phyloP scores from a whole-genome alignment of 2,329 filamentous ascomycete species.

The Epicoccum nigrum region DNA sequence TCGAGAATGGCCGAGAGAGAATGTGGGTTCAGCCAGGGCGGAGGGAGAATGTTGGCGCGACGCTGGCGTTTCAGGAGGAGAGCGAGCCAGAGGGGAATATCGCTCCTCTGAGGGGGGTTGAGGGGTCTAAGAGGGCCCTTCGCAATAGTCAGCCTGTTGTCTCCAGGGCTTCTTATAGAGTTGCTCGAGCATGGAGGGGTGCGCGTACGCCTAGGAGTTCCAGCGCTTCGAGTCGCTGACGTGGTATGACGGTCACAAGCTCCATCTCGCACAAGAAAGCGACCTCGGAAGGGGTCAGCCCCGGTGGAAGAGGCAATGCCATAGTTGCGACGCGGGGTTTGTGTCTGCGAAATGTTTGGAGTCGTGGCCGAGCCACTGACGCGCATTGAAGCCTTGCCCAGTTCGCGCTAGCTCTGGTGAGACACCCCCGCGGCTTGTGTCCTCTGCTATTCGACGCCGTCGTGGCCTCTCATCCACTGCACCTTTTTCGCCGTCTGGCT shows the following conservation, averaged over 20 bases:
- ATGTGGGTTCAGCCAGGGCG: constrained; percentile 81
- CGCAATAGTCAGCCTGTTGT: constrained; percentile 18
- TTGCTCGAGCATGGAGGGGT: constrained; percentile 30
- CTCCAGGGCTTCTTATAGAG: too few species aligned
- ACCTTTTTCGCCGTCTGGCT: neutral
- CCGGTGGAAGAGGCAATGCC: constrained; percentile 67
- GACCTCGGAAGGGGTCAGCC: constrained; percentile 84
- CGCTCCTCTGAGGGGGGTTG: constrained; percentile 78
- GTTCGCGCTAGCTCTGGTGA: constrained; percentile 25
- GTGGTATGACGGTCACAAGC: constrained; percentile 87
- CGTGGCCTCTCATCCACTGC: constrained; percentile 2
- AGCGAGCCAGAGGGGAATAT: constrained; percentile 91
- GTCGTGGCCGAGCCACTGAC: constrained; percentile 16
- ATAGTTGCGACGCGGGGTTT: constrained; percentile 50
- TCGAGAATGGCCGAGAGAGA: constrained; percentile 79
- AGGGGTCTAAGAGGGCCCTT: constrained; percentile 80
- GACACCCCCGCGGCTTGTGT: constrained; percentile 20
- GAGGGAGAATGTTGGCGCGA: constrained; percentile 89
- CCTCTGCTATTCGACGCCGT: constrained; percentile 15
- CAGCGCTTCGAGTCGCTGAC: constrained; percentile 86
- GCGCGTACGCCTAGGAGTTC: constrained; percentile 80
- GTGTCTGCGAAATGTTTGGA: constrained; percentile 12
- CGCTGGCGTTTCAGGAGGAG: constrained; percentile 92
- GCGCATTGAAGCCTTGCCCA: constrained; percentile 23
- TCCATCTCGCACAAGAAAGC: constrained; percentile 98